Evolutionary conservation across 352 stramenopile genomes (phyloP).

Genomic region (Phytophthora sp.): DNA sequence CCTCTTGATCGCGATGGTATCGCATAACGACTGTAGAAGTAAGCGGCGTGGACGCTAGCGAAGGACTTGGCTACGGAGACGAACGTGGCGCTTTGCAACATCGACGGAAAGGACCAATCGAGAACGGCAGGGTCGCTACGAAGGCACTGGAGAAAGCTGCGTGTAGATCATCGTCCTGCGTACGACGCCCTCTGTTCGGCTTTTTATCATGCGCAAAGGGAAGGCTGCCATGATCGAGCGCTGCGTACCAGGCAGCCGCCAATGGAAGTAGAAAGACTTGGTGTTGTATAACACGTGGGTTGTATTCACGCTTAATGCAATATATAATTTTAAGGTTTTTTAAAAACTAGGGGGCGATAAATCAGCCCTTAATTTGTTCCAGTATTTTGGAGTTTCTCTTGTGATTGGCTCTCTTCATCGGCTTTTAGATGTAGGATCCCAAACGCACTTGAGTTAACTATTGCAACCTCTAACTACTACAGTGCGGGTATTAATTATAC

Average conservation of each 20-base stretch:
- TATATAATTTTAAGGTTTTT: neutral
- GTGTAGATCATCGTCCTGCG: neutral
- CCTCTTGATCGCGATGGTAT: neutral
- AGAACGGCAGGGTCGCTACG: slow-evolving; percentile 10
- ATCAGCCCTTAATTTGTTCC: neutral
- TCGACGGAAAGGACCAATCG: slow-evolving; percentile 11
- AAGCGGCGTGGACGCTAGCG: slow-evolving; percentile 14
- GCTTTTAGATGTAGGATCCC: no score
- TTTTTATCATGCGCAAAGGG: slow-evolving; percentile 13
- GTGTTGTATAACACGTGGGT: neutral
- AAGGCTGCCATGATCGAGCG: slow-evolving; percentile 8
- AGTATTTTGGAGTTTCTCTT: neutral
- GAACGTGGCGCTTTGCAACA: slow-evolving; percentile 6
- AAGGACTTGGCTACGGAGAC: slow-evolving; percentile 13
- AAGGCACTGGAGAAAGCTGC: slow-evolving; percentile 16
- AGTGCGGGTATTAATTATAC: no score
- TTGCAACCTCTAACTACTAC: no score
- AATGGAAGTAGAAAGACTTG: slow-evolving; percentile 1
- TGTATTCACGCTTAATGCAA: neutral
- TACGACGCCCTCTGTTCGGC: slow-evolving; percentile 17
- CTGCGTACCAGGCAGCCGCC: neutral
- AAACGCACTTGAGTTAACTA: no score
- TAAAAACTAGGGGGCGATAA: neutral
- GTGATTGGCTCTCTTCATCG: neutral
- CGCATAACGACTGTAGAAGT: slow-evolving; percentile 19